Evolutionary conservation across 371 early-diverging fungal species (phyloP).

Genomic region (Cokeromyces recurvatus): DNA sequence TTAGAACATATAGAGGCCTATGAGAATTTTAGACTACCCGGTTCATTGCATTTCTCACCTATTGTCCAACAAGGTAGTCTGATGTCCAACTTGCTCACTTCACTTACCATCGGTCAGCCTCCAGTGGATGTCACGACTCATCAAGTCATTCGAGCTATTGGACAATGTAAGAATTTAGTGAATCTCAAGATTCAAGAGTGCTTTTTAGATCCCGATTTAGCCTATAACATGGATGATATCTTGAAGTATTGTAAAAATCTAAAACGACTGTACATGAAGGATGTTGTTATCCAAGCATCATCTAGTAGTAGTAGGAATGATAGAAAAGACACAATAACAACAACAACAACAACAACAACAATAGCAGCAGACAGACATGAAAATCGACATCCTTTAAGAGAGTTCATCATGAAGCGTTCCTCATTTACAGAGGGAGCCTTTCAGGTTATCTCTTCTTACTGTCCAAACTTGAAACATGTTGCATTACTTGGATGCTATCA

Average conservation of each 20-base stretch:
- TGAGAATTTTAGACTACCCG: slow-evolving; percentile 12
- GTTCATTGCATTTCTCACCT: neutral
- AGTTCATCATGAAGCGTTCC: slow-evolving; percentile 4
- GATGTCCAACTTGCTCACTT: slow-evolving; percentile 6
- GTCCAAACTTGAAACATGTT: slow-evolving; percentile 7
- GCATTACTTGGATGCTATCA: slow-evolving; percentile 10
- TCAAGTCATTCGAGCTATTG: slow-evolving; percentile 7
- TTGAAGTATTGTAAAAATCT: slow-evolving; percentile 1
- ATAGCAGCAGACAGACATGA: neutral
- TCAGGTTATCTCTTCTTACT: neutral
- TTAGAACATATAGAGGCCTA: slow-evolving; percentile 4
- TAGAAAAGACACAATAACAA: no score
- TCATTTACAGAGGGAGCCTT: slow-evolving; percentile 13
- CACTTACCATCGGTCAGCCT: slow-evolving; percentile 13
- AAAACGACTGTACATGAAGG: slow-evolving; percentile 5
- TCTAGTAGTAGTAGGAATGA: no score
- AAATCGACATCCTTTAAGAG: slow-evolving; percentile 4
- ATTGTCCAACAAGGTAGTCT: slow-evolving; percentile 1
- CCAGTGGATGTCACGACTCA: slow-evolving; percentile 1
- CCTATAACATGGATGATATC: slow-evolving; percentile 5
- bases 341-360: neutral
- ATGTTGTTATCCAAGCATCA: slow-evolving; percentile 3
- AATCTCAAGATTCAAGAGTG: slow-evolving; percentile 12
- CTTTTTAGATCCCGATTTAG: slow-evolving; percentile 1
- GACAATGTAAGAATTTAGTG: slow-evolving; percentile 5